These are phyloP conservation scores for Heracleum sosnowskyi DNA, from an alignment of 129 eudicot species.

Conservation along the genomic window DNA sequence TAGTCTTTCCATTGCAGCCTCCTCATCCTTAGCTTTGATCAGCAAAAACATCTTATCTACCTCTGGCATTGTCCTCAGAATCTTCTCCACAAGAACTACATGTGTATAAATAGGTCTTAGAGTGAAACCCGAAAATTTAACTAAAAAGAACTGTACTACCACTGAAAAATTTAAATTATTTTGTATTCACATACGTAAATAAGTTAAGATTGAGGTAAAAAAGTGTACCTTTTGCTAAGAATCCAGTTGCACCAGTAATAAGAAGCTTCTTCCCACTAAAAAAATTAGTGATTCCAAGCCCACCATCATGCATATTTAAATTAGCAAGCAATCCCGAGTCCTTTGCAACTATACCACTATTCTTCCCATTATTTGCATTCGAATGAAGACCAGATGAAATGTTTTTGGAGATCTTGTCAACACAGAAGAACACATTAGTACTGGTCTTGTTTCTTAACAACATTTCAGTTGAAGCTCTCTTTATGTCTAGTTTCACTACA, in stretches of 20 bases:
- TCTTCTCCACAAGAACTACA: conserved; percentile 3
- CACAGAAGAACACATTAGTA: no score
- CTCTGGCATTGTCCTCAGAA: not conserved
- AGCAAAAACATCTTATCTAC: not conserved
- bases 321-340: no score
- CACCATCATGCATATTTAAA: not conserved
- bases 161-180: no score
- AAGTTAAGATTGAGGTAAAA: no score
- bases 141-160: not conserved
- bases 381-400: no score
- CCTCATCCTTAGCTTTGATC: not conserved
- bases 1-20: not conserved
- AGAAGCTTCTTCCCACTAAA: not conserved
- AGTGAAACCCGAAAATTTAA: not conserved
- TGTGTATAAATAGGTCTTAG: not conserved
- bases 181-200: no score
- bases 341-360: no score
- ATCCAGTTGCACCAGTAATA: conserved; percentile 3
- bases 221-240: not conserved
- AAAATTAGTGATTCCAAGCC: not conserved
- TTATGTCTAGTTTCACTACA: no score
- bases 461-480: no score
- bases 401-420: no score
- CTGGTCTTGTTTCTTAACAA: no score
- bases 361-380: no score